These are phyloP conservation scores for Celoporthe dispersa DNA, from an alignment of 2,329 filamentous ascomycete species.

Conservation along the genomic window DNA sequence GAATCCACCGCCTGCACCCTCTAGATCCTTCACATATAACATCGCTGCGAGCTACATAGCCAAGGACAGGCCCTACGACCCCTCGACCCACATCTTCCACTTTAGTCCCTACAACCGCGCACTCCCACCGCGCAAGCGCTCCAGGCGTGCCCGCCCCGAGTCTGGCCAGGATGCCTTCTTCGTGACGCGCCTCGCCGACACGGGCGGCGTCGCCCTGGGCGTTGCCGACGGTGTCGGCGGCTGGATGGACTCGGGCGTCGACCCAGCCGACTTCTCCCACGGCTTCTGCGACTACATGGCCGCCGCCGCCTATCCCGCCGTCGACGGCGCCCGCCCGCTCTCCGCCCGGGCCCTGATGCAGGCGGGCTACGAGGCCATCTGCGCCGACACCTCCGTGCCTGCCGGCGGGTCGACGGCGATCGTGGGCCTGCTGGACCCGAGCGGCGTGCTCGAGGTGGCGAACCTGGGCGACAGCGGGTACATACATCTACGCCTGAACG, in stretches of 20 bases:
- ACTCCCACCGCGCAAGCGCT: constrained; percentile 53
- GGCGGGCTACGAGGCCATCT: constrained; percentile 80
- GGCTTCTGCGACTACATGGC: constrained; percentile 94
- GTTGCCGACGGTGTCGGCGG: constrained; percentile 95
- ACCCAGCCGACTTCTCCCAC: constrained; percentile 94
- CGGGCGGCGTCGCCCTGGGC: constrained; percentile 77
- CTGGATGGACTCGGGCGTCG: constrained; percentile 90
- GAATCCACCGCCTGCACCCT: constrained; percentile 29
- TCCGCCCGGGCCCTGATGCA: constrained; percentile 76
- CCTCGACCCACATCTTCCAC: constrained; percentile 70
- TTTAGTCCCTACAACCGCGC: constrained; percentile 70
- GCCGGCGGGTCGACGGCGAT: constrained; percentile 93
- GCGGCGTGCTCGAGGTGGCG: constrained; percentile 82
- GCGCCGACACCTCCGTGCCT: constrained; percentile 70
- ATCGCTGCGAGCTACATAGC: constrained; percentile 76
- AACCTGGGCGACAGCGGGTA: constrained; percentile 97
- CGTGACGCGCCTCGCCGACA: constrained; percentile 75
- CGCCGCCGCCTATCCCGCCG: constrained; percentile 58
- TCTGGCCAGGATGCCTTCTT: constrained; percentile 98
- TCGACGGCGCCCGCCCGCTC: constrained; percentile 41
- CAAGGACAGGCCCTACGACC: constrained; percentile 71
- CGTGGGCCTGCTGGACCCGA: constrained; percentile 74
- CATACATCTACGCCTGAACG: constrained; percentile 82
- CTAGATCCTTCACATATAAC: constrained; percentile 62
- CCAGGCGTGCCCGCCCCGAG: constrained; percentile 67